Percentiles rank a stretch among this genome's conserved stretches.
Conservation (phyloP, 805 yeast species). For the Kazachstania africana region DNA sequence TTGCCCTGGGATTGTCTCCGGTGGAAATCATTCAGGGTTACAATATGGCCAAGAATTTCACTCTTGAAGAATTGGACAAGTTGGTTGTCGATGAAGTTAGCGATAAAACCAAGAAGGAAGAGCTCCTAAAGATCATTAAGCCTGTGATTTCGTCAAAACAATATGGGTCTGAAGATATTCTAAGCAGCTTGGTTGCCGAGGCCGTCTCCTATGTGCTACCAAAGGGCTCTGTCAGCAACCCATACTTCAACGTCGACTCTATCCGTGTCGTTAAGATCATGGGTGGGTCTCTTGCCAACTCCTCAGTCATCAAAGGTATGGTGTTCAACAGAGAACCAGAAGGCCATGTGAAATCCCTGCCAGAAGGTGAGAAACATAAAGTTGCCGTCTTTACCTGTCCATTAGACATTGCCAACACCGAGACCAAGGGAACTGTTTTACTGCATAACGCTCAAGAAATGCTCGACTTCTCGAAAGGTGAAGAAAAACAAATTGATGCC, state of each 20-base stretch:
- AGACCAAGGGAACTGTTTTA: conserved; percentile 94
- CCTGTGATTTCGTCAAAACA: conserved; percentile 92
- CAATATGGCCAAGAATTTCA: conserved; percentile 72
- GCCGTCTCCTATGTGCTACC: conserved; percentile 72
- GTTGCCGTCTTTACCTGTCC: conserved; percentile 93
- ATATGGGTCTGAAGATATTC: conserved; percentile 72
- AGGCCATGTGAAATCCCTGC: conserved; percentile 62
- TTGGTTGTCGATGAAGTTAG: conserved; percentile 42
- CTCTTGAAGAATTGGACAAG: conserved; percentile 54
- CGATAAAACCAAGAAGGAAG: conserved; percentile 39
- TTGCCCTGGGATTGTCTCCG: conserved; percentile 54
- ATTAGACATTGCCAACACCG: conserved; percentile 90
- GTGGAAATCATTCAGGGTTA: conserved; percentile 91
- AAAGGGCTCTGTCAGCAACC: conserved; percentile 7
- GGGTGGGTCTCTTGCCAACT: conserved; percentile 71
- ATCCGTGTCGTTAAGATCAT: conserved; percentile 92
- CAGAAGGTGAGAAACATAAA: conserved; percentile 43
- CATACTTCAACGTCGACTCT: conserved; percentile 75
- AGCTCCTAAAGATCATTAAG: conserved; percentile 60
- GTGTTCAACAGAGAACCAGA: conserved; percentile 98
- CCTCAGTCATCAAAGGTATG: conserved; percentile 90
- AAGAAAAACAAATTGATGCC: conserved; percentile 84
- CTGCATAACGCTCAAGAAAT: conserved; percentile 93
- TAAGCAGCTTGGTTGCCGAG: conserved; percentile 69
- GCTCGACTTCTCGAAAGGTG: conserved; percentile 93